These are phyloP conservation scores for Venturia aucupariae DNA, from an alignment of 2,329 filamentous ascomycete genomes.

Conservation along the genomic window DNA sequence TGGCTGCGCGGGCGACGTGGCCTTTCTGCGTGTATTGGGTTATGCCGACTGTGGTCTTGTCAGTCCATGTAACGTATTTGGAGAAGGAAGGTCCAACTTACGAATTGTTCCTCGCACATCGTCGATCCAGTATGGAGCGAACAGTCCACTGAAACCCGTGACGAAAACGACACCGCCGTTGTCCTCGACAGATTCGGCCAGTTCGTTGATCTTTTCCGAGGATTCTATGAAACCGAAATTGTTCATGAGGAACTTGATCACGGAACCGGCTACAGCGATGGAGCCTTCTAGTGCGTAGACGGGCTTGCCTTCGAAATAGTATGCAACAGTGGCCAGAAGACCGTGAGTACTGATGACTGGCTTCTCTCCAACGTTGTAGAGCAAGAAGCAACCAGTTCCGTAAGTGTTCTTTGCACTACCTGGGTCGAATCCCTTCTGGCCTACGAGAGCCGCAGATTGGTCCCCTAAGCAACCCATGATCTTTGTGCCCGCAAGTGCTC, in stretches of 20 bases:
- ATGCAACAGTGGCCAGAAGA: conserved; percentile 74
- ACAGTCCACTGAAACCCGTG: conserved; percentile 82
- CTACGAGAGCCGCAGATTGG: conserved; percentile 77
- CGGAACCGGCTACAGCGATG: conserved; percentile 72
- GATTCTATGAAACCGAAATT: conserved; percentile 55
- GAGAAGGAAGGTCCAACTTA: background rate
- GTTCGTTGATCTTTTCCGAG: conserved; percentile 54
- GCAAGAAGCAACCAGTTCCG: conserved; percentile 79
- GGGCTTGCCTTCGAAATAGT: conserved; percentile 62
- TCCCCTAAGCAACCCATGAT: conserved; percentile 81
- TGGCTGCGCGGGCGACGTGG: conserved; percentile 82
- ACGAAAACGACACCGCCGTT: conserved; percentile 80
- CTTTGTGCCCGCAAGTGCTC: conserved; percentile 57
- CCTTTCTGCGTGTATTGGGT: conserved; percentile 78
- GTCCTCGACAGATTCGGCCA: conserved; percentile 57
- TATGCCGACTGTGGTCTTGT: conserved; percentile 52
- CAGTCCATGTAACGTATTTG: background rate
- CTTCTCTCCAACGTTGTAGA: conserved; percentile 79
- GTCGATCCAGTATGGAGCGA: conserved; percentile 92
- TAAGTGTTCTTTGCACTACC: conserved; percentile 88
- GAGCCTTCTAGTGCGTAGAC: conserved; percentile 78
- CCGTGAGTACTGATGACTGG: conserved; percentile 80
- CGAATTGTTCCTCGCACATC: conserved; percentile 75
- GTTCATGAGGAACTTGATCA: conserved; percentile 61
- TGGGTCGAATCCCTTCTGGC: conserved; percentile 73